These are phyloP conservation scores for Ganoderma leucocontextum DNA, from an alignment of 1,284 basidiomycete species.

Conservation along the genomic window DNA sequence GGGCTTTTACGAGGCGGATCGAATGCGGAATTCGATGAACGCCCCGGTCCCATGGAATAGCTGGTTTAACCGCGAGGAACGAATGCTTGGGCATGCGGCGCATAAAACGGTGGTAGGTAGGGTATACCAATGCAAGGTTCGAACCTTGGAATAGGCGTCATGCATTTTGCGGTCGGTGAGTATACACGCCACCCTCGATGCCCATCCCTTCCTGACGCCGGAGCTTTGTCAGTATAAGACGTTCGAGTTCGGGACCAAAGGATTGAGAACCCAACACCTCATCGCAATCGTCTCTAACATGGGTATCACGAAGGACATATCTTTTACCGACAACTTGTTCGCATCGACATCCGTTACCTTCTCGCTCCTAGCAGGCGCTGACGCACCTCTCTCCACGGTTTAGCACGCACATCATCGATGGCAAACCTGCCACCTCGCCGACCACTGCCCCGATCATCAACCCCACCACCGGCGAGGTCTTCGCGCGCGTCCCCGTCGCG, in stretches of 20 bases:
- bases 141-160: background rate
- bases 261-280: background rate
- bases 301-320: background rate
- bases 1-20: background rate
- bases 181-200: background rate
- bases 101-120: background rate
- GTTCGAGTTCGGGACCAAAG: background rate
- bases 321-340: background rate
- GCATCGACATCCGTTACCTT: background rate
- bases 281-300: background rate
- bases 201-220: background rate
- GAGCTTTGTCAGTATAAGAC: background rate
- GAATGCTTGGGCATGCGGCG: too few relatives aligned
- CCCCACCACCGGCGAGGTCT: conserved; percentile 24
- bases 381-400: background rate
- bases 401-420: conserved; percentile 22
- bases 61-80: background rate
- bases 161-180: background rate
- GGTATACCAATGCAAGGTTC: background rate
- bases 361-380: background rate
- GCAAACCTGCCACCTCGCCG: conserved; percentile 15
- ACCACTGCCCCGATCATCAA: conserved; percentile 19
- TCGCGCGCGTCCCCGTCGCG: conserved; percentile 28
- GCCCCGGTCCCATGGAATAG: background rate
- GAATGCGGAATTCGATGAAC: background rate